phyloP scores from a whole-genome alignment of 192 early-diverging fungal genomes.

The Linnemannia hyalina region DNA sequence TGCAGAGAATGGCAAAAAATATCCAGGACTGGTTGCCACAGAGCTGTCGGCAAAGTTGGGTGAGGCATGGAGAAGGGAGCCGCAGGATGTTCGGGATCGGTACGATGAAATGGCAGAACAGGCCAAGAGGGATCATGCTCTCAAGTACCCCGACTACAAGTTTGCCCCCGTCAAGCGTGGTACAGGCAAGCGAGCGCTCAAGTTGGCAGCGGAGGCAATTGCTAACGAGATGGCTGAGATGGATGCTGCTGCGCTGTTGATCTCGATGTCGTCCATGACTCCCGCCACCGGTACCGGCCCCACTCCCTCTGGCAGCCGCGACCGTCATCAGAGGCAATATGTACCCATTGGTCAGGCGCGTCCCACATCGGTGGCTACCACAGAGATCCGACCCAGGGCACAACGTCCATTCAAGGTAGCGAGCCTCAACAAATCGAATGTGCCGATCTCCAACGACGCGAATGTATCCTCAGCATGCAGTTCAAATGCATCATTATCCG shows the following conservation, averaged over 20 bases:
- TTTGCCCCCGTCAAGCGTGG: conserved; percentile 37
- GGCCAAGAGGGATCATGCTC: conserved; percentile 21
- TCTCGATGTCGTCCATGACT: not conserved
- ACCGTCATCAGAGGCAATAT: not conserved
- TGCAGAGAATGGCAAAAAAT: conserved; percentile 15
- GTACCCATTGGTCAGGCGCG: not conserved
- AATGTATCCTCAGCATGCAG: too few relatives aligned
- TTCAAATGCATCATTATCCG: not conserved
- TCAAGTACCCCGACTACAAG: conserved; percentile 39
- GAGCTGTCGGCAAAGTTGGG: conserved; percentile 19
- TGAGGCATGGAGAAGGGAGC: conserved; percentile 24
- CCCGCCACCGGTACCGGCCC: not conserved
- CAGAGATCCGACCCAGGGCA: not conserved
- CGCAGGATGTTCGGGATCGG: conserved; percentile 20
- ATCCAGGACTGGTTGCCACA: conserved; percentile 32
- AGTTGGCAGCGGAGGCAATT: conserved; percentile 3
- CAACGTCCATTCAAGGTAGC: conserved; percentile 6
- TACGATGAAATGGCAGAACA: conserved; percentile 26
- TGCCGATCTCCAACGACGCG: not conserved
- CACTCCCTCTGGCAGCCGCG: not conserved
- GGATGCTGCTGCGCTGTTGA: not conserved
- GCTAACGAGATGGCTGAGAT: not conserved
- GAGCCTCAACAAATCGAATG: conserved; percentile 1
- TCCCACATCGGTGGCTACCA: not conserved
- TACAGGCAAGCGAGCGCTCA: conserved; percentile 15